phyloP scores from a whole-genome alignment of 1,139 yeast genomes.

The Taphrina sp. region DNA sequence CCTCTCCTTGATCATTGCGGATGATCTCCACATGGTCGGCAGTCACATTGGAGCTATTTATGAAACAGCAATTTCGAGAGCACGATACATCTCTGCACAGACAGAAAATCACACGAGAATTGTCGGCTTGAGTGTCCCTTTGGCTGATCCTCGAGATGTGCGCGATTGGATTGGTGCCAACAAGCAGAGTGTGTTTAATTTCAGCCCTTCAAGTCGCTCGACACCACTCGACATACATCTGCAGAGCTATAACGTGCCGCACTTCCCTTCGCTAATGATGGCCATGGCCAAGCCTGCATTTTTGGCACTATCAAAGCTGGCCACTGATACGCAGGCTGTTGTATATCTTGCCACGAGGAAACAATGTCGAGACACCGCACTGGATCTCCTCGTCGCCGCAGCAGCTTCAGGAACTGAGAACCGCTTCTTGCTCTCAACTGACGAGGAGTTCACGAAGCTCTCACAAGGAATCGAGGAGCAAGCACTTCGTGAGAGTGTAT shows the following conservation, averaged over 20 bases:
- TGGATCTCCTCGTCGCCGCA: constrained; percentile 49
- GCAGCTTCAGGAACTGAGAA: constrained; percentile 45
- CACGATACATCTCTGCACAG: constrained; percentile 67
- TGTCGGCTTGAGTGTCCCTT: constrained; percentile 64
- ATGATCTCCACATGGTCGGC: constrained; percentile 73
- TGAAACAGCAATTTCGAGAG: constrained; percentile 68
- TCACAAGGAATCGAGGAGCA: constrained; percentile 48
- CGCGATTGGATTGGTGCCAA: constrained; percentile 85
- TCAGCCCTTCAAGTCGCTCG: constrained; percentile 61
- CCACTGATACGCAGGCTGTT: constrained; percentile 46
- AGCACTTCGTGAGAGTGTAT: constrained; percentile 50
- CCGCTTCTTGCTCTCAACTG: constrained; percentile 45
- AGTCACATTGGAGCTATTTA: constrained; percentile 58
- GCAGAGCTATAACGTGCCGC: constrained; percentile 52
- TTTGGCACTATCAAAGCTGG: constrained; percentile 41
- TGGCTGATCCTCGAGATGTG: constrained; percentile 72
- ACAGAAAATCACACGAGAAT: constrained; percentile 57
- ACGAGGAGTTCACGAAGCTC: constrained; percentile 49
- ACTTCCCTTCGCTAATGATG: constrained; percentile 53
- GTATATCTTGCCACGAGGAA: constrained; percentile 61
- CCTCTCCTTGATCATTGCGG: constrained; percentile 67
- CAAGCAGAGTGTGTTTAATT: constrained; percentile 61
- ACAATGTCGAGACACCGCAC: constrained; percentile 56
- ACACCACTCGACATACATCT: constrained; percentile 60
- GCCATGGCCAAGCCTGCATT: constrained; percentile 56